Percentiles rank a stretch among this genome's conserved stretches.
Evolutionary conservation across 192 early-diverging fungal species (phyloP).

Genomic region (Linnemannia exigua): DNA sequence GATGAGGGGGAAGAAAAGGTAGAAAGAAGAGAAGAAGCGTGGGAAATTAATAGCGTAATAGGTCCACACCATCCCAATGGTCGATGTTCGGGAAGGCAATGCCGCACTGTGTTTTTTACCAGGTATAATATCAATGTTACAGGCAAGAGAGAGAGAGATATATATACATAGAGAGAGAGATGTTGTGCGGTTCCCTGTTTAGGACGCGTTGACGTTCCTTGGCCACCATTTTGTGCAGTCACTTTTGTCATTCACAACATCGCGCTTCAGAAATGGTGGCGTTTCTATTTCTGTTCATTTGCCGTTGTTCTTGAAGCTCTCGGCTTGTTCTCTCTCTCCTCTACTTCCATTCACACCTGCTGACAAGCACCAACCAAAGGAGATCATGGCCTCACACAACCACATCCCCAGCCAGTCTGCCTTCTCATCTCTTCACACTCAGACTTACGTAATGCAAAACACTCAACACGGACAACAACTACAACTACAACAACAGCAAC

Average conservation of each 20-base stretch:
- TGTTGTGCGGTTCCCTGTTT: no score
- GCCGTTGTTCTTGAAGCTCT: not conserved
- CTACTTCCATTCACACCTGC: not conserved
- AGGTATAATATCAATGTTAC: no score
- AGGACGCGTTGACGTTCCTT: not conserved
- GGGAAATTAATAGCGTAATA: no score
- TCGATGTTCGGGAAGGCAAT: no score
- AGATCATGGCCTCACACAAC: not conserved
- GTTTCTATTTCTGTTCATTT: not conserved
- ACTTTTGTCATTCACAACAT: not conserved
- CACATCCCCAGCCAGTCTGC: not conserved
- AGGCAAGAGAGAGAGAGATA: no score
- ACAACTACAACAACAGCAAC: not conserved
- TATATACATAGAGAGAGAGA: no score
- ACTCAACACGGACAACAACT: not conserved
- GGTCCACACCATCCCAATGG: no score
- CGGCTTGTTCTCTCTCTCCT: not conserved
- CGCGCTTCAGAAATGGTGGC: constrained; percentile 4
- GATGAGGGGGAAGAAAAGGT: no score
- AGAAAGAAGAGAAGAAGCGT: no score
- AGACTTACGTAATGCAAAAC: not conserved
- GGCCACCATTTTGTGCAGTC: not conserved
- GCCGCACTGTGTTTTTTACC: no score
- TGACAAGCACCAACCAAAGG: not conserved
- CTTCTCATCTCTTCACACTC: not conserved